These are phyloP conservation scores for Aphanomyces stellatus DNA, from an alignment of 352 stramenopile species.

Conservation along the genomic window DNA sequence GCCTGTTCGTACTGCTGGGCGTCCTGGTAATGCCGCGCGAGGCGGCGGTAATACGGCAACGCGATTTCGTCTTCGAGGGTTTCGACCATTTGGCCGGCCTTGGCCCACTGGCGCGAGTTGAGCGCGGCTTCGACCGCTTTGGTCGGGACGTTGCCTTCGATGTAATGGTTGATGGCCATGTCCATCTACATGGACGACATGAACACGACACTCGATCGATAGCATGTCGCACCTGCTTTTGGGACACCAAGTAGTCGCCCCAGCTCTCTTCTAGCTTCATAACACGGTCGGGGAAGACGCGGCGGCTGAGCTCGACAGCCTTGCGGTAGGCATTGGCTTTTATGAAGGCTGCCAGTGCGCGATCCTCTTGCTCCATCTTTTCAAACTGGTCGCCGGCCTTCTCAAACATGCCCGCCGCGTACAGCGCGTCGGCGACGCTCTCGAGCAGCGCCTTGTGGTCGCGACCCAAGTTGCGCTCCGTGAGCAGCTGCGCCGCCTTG, in stretches of 20 bases:
- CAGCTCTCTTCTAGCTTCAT: slow-evolving; percentile 88
- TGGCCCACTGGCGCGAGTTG: slow-evolving; percentile 90
- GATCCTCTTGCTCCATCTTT: slow-evolving; percentile 86
- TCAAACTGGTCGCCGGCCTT: slow-evolving; percentile 93
- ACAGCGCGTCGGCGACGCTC: slow-evolving; percentile 84
- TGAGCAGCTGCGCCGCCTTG: slow-evolving; percentile 84
- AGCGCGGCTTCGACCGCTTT: slow-evolving; percentile 91
- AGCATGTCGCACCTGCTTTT: slow-evolving; percentile 62
- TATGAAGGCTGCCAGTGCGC: slow-evolving; percentile 87
- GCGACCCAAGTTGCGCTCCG: slow-evolving; percentile 76
- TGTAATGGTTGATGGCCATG: slow-evolving; percentile 96
- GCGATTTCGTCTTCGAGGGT: slow-evolving; percentile 85
- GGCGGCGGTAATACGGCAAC: slow-evolving; percentile 82
- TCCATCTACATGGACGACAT: slow-evolving; percentile 57
- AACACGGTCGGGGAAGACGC: slow-evolving; percentile 86
- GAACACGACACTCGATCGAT: not conserved
- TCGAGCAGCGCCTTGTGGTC: slow-evolving; percentile 86
- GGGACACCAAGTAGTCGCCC: slow-evolving; percentile 89
- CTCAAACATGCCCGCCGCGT: slow-evolving; percentile 85
- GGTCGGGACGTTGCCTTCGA: slow-evolving; percentile 87
- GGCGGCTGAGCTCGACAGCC: slow-evolving; percentile 87
- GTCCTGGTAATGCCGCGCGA: slow-evolving; percentile 89
- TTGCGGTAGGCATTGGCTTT: slow-evolving; percentile 89
- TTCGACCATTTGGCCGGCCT: slow-evolving; percentile 87
- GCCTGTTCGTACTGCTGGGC: slow-evolving; percentile 76